These are phyloP conservation scores for Saposhnikovia divaricata DNA, from an alignment of 129 eudicot genomes.

Conservation along the genomic window DNA sequence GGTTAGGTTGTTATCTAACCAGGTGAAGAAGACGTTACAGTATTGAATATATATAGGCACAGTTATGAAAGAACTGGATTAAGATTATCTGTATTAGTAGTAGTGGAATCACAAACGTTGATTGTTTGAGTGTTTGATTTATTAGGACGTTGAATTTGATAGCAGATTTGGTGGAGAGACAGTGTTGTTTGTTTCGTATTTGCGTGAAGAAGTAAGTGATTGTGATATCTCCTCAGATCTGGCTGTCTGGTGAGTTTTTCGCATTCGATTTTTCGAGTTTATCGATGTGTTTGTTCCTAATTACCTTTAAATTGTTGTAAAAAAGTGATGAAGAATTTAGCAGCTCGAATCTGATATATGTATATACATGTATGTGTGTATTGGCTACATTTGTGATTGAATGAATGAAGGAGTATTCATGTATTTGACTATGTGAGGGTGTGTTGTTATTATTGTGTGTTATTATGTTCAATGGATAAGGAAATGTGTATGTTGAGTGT, in stretches of 20 bases:
- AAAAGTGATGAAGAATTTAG: too few species aligned
- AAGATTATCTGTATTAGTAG: neutral
- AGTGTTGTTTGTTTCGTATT: neutral
- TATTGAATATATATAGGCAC: neutral
- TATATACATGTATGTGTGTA: neutral
- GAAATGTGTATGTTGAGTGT: neutral
- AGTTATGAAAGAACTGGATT: neutral
- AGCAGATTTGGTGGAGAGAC: neutral
- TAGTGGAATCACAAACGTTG: too few species aligned
- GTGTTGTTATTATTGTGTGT: neutral
- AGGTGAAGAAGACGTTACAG: neutral
- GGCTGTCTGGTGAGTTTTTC: conserved; percentile 23
- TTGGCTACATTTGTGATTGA: neutral
- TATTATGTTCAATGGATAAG: too few species aligned
- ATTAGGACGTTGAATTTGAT: neutral
- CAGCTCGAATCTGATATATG: neutral
- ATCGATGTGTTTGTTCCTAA: neutral
- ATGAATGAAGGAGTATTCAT: neutral
- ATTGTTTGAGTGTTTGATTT: neutral
- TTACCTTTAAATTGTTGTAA: too few species aligned
- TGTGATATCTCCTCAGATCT: conserved; percentile 18
- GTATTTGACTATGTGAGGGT: neutral
- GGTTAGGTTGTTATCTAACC: conserved; percentile 9
- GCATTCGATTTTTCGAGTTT: neutral
- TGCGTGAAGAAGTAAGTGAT: neutral